Conservation (phyloP, 345 rosid species). For the Eucalyptus camaldulensis region DNA sequence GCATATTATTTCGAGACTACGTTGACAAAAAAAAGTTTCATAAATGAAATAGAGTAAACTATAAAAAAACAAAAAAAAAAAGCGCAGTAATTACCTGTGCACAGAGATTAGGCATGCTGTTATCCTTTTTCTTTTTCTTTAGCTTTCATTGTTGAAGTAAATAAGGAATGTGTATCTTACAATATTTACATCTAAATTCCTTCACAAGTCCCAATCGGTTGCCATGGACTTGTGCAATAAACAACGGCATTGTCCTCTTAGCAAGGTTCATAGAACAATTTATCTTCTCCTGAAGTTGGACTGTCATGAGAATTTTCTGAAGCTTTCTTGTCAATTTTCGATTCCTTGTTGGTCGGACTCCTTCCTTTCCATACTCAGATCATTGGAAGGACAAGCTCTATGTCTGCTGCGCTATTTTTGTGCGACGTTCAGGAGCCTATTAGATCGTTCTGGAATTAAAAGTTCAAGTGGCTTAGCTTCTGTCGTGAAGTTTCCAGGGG, state of each 20-base stretch:
- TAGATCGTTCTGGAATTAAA: not conserved
- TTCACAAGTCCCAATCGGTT: not conserved
- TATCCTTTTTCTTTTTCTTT: not conserved
- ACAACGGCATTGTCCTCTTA: not conserved
- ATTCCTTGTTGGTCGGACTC: not conserved
- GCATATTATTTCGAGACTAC: not conserved
- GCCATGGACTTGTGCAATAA: not conserved
- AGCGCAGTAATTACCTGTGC: not conserved
- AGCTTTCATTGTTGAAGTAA: not conserved
- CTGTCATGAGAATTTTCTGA: not conserved
- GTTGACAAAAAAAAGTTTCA: not conserved
- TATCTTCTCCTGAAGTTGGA: not conserved
- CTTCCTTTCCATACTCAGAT: not conserved
- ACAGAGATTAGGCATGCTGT: not conserved
- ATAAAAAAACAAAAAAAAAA: not conserved
- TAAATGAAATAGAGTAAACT: not conserved
- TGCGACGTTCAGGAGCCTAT: not conserved
- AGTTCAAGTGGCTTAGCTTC: not conserved
- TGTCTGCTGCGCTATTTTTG: not conserved
- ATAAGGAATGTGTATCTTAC: not conserved
- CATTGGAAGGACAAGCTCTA: not conserved
- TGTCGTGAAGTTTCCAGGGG: not conserved
- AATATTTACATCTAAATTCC: not conserved
- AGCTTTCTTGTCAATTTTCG: not conserved
- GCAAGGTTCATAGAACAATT: not conserved